A percentile compares a stretch with the other conserved stretches of the same genome.
phyloP scores from a whole-genome alignment of 1,284 basidiomycete species.

The Stygiomarasmius scandens region DNA sequence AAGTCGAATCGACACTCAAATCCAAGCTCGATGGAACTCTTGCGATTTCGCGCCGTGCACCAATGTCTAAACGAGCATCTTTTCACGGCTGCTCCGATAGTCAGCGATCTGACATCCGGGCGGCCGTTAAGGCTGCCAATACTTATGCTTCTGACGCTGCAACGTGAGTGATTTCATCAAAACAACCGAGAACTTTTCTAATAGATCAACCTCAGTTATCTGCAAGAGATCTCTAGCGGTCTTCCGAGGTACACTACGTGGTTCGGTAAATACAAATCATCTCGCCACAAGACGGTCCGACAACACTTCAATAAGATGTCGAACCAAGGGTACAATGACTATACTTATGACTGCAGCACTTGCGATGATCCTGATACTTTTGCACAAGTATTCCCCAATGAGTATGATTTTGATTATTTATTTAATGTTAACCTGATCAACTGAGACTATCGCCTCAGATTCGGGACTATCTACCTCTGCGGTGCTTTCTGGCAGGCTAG shows the following conservation, averaged over 20 bases:
- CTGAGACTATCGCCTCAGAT: constrained; percentile 33
- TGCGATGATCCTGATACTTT: constrained; percentile 44
- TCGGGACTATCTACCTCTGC: constrained; percentile 47
- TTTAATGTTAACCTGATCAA: neutral
- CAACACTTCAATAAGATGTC: constrained; percentile 42
- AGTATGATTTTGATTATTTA: constrained; percentile 24
- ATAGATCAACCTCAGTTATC: no score
- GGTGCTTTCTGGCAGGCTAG: constrained; percentile 50
- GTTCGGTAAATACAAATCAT: constrained; percentile 49
- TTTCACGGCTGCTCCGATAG: constrained; percentile 44
- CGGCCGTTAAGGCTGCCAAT: constrained; percentile 42
- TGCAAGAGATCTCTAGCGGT: no score
- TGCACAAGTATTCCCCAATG: constrained; percentile 47
- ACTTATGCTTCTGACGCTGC: constrained; percentile 42
- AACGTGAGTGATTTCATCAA: constrained; percentile 28
- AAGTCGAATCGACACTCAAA: constrained; percentile 32
- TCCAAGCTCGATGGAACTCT: constrained; percentile 40
- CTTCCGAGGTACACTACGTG: constrained; percentile 48
- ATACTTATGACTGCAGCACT: constrained; percentile 47
- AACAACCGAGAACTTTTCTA: no score
- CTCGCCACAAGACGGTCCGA: constrained; percentile 41
- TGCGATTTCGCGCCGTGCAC: constrained; percentile 29
- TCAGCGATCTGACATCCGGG: constrained; percentile 33
- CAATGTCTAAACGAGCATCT: constrained; percentile 33
- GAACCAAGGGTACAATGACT: constrained; percentile 35